Conservation (phyloP, 305 asterid species). For the Fraxinus sp. region DNA sequence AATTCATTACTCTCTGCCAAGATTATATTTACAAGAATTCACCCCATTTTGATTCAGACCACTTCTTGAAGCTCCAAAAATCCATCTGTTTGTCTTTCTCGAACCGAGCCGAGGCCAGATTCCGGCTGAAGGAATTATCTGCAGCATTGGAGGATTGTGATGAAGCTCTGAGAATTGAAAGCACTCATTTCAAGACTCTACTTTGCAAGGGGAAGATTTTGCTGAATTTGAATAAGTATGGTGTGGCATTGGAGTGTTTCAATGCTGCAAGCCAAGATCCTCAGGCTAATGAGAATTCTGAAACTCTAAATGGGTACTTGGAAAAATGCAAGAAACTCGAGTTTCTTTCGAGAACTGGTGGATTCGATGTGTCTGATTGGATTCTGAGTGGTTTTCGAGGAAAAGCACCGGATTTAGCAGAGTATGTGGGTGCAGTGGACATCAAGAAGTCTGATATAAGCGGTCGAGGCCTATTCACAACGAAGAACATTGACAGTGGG, state of each 20-base stretch:
- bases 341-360: slow-evolving; percentile 57
- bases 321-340: slow-evolving; percentile 65
- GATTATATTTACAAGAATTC: slow-evolving; percentile 31
- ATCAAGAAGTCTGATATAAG: slow-evolving; percentile 64
- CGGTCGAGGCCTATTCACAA: slow-evolving; percentile 71
- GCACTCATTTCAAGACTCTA: slow-evolving; percentile 67
- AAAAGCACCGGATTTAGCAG: slow-evolving; percentile 57
- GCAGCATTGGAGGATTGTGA: slow-evolving; percentile 62
- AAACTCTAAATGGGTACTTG: slow-evolving; percentile 43
- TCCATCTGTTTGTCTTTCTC: slow-evolving; percentile 69
- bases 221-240: slow-evolving; percentile 47
- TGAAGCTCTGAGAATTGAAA: slow-evolving; percentile 52
- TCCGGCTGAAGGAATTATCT: slow-evolving; percentile 38
- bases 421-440: slow-evolving; percentile 66
- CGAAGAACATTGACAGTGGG: slow-evolving; percentile 65
- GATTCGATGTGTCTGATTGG: slow-evolving; percentile 78
- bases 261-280: slow-evolving; percentile 48
- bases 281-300: slow-evolving; percentile 44
- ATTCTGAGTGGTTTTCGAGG: slow-evolving; percentile 53
- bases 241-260: slow-evolving; percentile 55
- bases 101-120: slow-evolving; percentile 66
- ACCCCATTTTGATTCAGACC: slow-evolving; percentile 31
- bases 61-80: slow-evolving; percentile 36
- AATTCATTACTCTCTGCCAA: slow-evolving; percentile 55
- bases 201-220: slow-evolving; percentile 68